phyloP scores from a whole-genome alignment of 805 yeast species.

The Kuraishia piskuri region DNA sequence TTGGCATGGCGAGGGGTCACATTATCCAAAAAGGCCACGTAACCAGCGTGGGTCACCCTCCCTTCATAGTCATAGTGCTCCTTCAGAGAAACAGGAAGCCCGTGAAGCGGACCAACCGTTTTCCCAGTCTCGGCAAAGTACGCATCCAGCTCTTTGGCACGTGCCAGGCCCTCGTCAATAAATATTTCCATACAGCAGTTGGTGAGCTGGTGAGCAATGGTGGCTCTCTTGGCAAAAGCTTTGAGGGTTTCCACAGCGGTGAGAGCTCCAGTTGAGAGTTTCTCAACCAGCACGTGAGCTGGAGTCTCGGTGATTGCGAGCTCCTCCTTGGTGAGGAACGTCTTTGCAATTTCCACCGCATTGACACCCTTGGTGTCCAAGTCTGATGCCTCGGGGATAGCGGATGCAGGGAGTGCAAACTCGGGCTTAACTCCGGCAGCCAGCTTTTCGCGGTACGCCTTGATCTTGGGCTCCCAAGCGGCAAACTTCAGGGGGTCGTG shows the following conservation, averaged over 20 bases:
- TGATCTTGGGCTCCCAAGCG: conserved; percentile 25
- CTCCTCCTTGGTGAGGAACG: conserved; percentile 26
- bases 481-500: conserved; percentile 30
- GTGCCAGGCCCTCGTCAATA: conserved; percentile 35
- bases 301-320: conserved; percentile 33
- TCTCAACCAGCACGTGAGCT: conserved; percentile 21
- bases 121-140: conserved; percentile 33
- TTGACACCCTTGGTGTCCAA: conserved; percentile 20
- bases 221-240: conserved; percentile 40
- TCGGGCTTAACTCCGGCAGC: conserved; percentile 18
- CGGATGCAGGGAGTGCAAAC: conserved; percentile 12
- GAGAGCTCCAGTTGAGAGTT: conserved; percentile 29
- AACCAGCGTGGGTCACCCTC: conserved; percentile 42
- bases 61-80: conserved; percentile 46
- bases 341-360: conserved; percentile 20
- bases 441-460: conserved; percentile 20
- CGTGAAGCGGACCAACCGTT: conserved; percentile 51
- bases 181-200: conserved; percentile 41
- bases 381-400: conserved; percentile 14
- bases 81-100: conserved; percentile 54
- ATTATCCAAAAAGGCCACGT: conserved; percentile 30
- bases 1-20: conserved; percentile 32
- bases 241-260: conserved; percentile 32
- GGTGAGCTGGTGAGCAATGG: conserved; percentile 39
- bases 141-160: conserved; percentile 46